phyloP scores from a whole-genome alignment of 2,329 filamentous ascomycete species.

The Beauveria scarabaeidicola region DNA sequence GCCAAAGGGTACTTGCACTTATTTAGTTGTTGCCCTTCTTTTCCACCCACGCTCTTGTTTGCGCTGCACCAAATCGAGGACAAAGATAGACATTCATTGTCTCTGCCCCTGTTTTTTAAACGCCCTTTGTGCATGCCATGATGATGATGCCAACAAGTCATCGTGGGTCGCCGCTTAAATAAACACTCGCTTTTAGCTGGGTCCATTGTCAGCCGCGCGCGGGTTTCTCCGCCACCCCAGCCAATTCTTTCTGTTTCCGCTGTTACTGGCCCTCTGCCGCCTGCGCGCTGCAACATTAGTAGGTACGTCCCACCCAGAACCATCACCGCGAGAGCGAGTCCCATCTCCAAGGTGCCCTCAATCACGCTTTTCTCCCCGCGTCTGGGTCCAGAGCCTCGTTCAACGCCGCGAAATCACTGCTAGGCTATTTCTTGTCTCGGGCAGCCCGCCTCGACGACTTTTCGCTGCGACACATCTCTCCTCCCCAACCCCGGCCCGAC shows the following conservation, averaged over 20 bases:
- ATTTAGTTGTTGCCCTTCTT: neutral
- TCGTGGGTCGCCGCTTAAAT: too few species aligned
- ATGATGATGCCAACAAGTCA: too few species aligned
- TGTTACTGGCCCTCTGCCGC: neutral
- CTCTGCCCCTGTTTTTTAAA: too few species aligned
- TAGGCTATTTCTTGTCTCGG: neutral
- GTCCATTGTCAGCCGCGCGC: slow-evolving; percentile 8
- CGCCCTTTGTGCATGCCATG: too few species aligned
- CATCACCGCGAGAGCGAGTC: neutral
- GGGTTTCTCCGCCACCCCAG: slow-evolving; percentile 4
- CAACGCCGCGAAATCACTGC: neutral
- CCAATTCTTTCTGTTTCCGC: neutral
- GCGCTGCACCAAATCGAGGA: neutral
- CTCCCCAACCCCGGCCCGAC: neutral
- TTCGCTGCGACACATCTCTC: neutral
- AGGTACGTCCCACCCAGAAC: slow-evolving; percentile 4
- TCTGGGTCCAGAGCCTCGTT: neutral
- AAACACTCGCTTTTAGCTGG: neutral
- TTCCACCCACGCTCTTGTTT: neutral
- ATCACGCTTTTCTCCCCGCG: neutral
- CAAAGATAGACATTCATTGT: neutral
- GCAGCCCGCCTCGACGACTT: neutral
- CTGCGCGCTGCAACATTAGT: neutral
- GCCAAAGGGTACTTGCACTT: neutral
- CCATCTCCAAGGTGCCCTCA: neutral